Percentiles rank a stretch among this genome's conserved stretches.
Conservation (phyloP, 2,329 filamentous ascomycete species). For the Chaetomiaceae sp. region DNA sequence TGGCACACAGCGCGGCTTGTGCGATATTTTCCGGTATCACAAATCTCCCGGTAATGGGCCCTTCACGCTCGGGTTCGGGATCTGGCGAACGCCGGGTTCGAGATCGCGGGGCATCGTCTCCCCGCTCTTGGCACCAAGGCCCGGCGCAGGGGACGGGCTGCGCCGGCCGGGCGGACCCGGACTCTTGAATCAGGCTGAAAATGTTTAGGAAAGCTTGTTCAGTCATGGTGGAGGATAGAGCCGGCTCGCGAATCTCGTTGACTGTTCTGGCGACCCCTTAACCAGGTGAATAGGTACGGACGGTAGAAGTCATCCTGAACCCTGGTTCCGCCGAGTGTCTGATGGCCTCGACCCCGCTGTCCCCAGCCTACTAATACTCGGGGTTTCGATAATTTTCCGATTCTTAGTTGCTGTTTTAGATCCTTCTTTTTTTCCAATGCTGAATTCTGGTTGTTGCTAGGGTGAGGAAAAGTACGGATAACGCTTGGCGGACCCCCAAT, state of each 20-base stretch:
- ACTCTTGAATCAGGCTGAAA: too few relatives aligned
- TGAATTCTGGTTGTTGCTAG: too few relatives aligned
- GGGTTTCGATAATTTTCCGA: not conserved
- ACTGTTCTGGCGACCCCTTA: not conserved
- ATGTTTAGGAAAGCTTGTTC: too few relatives aligned
- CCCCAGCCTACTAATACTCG: not conserved
- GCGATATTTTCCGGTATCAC: too few relatives aligned
- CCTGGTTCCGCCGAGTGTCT: slow-evolving; percentile 4
- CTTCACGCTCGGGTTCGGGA: too few relatives aligned
- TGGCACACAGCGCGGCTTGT: too few relatives aligned
- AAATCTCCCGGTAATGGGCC: too few relatives aligned
- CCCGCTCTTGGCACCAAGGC: slow-evolving; percentile 12
- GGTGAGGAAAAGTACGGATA: not conserved
- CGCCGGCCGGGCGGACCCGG: slow-evolving; percentile 3
- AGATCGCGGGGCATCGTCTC: not conserved
- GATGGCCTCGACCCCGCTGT: too few relatives aligned
- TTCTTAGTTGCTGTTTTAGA: not conserved
- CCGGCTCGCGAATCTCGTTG: not conserved
- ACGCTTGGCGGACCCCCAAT: too few relatives aligned
- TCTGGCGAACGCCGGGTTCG: not conserved
- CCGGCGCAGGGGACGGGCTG: slow-evolving; percentile 4
- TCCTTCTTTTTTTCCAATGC: not conserved
- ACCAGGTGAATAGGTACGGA: too few relatives aligned
- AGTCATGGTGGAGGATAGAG: not conserved
- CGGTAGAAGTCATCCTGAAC: not conserved